Conservation (phyloP, 371 early-diverging fungal species). For the Apophysomyces elegans region DNA sequence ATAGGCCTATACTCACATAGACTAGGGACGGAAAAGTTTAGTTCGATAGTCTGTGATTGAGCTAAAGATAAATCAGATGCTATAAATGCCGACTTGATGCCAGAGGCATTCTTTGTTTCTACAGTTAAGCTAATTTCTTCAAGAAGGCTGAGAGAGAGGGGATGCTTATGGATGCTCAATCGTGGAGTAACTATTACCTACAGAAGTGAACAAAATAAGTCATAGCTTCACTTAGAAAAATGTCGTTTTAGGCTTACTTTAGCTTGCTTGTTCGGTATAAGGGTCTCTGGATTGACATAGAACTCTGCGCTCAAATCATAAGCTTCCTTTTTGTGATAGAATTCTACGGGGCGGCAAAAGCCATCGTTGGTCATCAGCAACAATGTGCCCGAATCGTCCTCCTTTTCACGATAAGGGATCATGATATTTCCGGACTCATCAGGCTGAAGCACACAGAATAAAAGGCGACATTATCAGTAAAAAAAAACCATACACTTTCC, state of each 20-base stretch:
- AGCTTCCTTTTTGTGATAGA: slow-evolving; percentile 35
- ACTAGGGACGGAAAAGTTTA: slow-evolving; percentile 42
- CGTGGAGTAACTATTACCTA: slow-evolving; percentile 46
- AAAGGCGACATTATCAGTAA: background rate
- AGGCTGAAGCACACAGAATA: slow-evolving; percentile 29
- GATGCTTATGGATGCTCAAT: slow-evolving; percentile 27
- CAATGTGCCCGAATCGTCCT: slow-evolving; percentile 6
- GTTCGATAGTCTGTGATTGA: slow-evolving; percentile 18
- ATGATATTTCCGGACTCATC: slow-evolving; percentile 44
- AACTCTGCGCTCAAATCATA: slow-evolving; percentile 43
- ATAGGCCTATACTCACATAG: slow-evolving; percentile 24
- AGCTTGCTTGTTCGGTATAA: slow-evolving; percentile 41
- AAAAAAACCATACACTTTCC: background rate
- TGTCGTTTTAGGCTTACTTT: slow-evolving; percentile 24
- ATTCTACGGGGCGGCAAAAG: slow-evolving; percentile 43
- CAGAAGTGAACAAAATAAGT: background rate
- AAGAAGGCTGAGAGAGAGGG: slow-evolving; percentile 42
- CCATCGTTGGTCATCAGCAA: slow-evolving; percentile 40
- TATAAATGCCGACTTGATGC: slow-evolving; percentile 31
- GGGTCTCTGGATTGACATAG: slow-evolving; percentile 53
- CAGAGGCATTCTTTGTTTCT: slow-evolving; percentile 23
- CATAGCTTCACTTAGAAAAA: too few species aligned
- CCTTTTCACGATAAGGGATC: slow-evolving; percentile 43
- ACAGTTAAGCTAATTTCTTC: slow-evolving; percentile 43
- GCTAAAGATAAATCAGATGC: slow-evolving; percentile 32